Evolutionary conservation across 2,329 filamentous ascomycete species (phyloP), one percentile per base, ranked within the genome.

Genomic region (Trichoderma atrobrunneum): DNA sequence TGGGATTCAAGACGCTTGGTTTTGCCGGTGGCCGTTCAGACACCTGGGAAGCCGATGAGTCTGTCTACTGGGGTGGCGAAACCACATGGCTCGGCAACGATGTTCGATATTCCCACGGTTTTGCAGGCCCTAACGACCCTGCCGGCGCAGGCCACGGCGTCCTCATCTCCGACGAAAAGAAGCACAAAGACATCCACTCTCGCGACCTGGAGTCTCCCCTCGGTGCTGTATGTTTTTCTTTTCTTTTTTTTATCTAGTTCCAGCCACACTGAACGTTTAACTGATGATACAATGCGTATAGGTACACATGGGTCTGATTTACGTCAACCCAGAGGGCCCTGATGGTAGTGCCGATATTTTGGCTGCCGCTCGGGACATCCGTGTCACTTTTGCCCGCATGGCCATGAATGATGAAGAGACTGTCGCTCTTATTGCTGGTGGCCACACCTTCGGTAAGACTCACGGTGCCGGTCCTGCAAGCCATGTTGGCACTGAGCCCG

Each of bases 321-420:
- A 95, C 80, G 92, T 94, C 73, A 94, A 95, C 84, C 92, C 92
- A 3, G 91, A 94, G 81, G 92, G 92, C 8, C 92, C 92, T 32
- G 90, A 94, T 76, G 91, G 89, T 73, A 87, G 87, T 70, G 90
- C 91, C 3, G 91, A 94, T 78, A 90, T 91, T 24, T 81, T 90
- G 54, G 90, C 90, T 16, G 87, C 92, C 2, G 92, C 89, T 56
- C 82, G 86, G 72, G 92, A 95, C 77, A 94, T 94, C 78, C 91
- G 91, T 74, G 87, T 85, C 72, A 93, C 92, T 21, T 95, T 94
- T 76, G 86, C 86, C 74, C 91, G 92, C 80, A 94, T 95, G 92
- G 92, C 90, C 74, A 94, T 95, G 92, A 89, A 93, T 79, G 91
- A 94, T 79, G 90, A 93, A 82, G 92, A 95, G 85, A 95, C 92